Evolutionary conservation across 495 filamentous ascomycete species (phyloP).

Genomic region (Daldinia caldariorum): DNA sequence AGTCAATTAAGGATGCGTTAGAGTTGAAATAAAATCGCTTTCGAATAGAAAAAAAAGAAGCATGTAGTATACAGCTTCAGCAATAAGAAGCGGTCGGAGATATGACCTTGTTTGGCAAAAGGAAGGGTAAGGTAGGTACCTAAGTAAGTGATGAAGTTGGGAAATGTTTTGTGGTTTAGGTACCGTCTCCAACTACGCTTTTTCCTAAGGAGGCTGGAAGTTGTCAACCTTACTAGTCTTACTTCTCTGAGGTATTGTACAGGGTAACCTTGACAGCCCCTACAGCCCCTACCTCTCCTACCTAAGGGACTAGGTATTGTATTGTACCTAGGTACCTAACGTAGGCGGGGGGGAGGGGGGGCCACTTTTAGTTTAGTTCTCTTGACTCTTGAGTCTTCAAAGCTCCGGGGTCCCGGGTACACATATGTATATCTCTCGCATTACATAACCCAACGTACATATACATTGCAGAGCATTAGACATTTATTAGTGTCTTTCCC

Average conservation of each 20-base stretch:
- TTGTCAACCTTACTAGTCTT: constrained; percentile 14
- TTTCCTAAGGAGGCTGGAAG: constrained; percentile 42
- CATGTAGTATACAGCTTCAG: constrained; percentile 29
- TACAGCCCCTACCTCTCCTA: constrained; percentile 8
- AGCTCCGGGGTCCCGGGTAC: constrained; percentile 40
- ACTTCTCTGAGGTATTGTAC: background rate
- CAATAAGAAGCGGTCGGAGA: constrained; percentile 19
- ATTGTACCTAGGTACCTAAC: too few relatives aligned
- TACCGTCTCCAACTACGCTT: constrained; percentile 35
- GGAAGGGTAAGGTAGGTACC: constrained; percentile 28
- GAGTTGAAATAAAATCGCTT: constrained; percentile 5
- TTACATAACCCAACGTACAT: constrained; percentile 1
- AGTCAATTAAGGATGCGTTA: constrained; percentile 34
- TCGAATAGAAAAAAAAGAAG: constrained; percentile 3
- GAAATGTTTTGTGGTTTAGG: constrained; percentile 36
- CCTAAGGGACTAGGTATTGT: constrained; percentile 20
- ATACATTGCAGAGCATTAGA: background rate
- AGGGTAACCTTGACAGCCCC: constrained; percentile 28
- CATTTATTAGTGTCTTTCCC: background rate
- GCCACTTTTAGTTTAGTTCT: constrained; percentile 39
- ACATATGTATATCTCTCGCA: background rate
- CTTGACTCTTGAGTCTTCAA: too few relatives aligned
- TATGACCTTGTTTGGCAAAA: constrained; percentile 26
- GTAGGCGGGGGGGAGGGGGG: constrained; percentile 23
- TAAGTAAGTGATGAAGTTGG: constrained; percentile 14